Evolutionary conservation across 441 rosid species (phyloP).

Genomic region (Erysimum cheiri): DNA sequence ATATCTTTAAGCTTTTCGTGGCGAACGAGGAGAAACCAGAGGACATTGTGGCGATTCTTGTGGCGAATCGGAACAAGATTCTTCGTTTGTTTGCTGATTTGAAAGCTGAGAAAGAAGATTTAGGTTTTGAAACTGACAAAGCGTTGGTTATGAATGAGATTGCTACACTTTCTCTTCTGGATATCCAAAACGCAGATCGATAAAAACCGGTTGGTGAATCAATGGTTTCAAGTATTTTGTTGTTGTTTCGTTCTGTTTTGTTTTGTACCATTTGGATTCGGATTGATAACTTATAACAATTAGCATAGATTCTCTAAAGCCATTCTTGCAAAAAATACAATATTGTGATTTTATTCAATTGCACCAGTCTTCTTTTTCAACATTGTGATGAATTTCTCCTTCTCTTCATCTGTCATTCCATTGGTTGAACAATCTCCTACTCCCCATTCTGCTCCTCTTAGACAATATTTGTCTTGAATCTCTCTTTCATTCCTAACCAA

Average conservation of each 20-base stretch:
- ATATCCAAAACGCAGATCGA: slow-evolving; percentile 9
- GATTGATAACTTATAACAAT: slow-evolving; percentile 32
- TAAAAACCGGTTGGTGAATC: neutral
- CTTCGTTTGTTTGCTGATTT: slow-evolving; percentile 42
- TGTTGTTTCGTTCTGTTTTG: slow-evolving; percentile 14
- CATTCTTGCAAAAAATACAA: slow-evolving; percentile 16
- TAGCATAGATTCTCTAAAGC: slow-evolving; percentile 40
- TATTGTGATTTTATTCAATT: slow-evolving; percentile 27
- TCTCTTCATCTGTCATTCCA: slow-evolving; percentile 78
- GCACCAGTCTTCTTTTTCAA: slow-evolving; percentile 70
- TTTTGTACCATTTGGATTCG: slow-evolving; percentile 29
- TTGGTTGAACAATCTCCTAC: slow-evolving; percentile 91
- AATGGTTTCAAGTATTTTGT: slow-evolving; percentile 10
- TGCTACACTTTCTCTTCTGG: slow-evolving; percentile 35
- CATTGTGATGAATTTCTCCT: slow-evolving; percentile 76
- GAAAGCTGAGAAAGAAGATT: slow-evolving; percentile 45
- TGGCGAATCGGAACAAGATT: slow-evolving; percentile 45
- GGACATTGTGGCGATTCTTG: slow-evolving; percentile 42
- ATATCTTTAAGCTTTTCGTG: slow-evolving; percentile 43
- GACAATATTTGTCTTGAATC: slow-evolving; percentile 78
- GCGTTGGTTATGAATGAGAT: slow-evolving; percentile 36
- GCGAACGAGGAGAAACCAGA: slow-evolving; percentile 46
- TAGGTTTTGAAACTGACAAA: slow-evolving; percentile 44
- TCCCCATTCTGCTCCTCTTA: slow-evolving; percentile 96
- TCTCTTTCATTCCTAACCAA: slow-evolving; percentile 61